These are phyloP conservation scores for Pseudohalonectria lignicola DNA, from an alignment of 2,329 filamentous ascomycete species.

Conservation along the genomic window DNA sequence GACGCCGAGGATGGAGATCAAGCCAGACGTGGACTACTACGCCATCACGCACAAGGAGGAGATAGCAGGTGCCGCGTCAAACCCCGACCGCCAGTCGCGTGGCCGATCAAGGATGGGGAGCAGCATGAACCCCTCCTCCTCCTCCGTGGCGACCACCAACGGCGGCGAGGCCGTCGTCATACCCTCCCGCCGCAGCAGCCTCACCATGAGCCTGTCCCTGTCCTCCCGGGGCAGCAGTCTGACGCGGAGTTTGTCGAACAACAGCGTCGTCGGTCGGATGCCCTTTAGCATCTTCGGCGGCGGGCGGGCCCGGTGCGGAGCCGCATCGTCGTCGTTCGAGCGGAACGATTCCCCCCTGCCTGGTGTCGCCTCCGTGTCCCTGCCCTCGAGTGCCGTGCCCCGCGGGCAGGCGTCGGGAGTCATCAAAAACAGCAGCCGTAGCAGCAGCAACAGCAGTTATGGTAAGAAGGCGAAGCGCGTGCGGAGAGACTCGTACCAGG, in stretches of 20 bases:
- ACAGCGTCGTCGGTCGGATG: too few species aligned
- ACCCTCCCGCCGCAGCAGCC: constrained; percentile 12
- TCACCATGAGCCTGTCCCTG: constrained; percentile 19
- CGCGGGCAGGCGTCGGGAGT: too few species aligned
- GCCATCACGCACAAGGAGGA: constrained; percentile 26
- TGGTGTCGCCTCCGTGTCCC: background rate
- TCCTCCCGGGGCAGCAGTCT: constrained; percentile 19
- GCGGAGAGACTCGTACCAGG: constrained; percentile 24
- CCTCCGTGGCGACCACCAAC: constrained; percentile 7
- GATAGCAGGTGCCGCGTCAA: too few species aligned
- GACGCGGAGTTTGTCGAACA: constrained; percentile 10
- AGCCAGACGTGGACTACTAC: constrained; percentile 46
- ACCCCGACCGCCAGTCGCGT: too few species aligned
- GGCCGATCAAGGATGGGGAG: too few species aligned
- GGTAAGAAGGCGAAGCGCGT: background rate
- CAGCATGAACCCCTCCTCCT: background rate
- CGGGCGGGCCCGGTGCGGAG: background rate
- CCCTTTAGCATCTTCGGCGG: too few species aligned
- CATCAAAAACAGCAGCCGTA: background rate
- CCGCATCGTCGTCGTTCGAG: background rate
- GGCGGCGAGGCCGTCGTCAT: constrained; percentile 6
- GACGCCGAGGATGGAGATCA: constrained; percentile 27
- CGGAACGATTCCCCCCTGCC: constrained; percentile 4
- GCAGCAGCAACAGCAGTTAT: too few species aligned
- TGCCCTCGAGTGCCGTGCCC: background rate